Conservation (phyloP, 164 flowering plant genomes). For the Umbellularia californica region DNA sequence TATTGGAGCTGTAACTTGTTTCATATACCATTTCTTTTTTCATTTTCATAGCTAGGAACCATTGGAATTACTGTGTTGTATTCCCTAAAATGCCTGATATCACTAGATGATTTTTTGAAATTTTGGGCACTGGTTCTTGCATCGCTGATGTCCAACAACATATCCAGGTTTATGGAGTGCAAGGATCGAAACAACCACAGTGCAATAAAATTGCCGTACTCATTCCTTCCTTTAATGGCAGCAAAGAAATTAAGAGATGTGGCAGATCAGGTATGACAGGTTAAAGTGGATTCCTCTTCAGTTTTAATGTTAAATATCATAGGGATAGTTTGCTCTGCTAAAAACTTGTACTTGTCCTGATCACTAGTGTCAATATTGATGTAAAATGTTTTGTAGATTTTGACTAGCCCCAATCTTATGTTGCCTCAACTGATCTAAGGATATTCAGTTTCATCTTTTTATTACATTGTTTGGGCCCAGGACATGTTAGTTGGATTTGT, state of each 20-base stretch:
- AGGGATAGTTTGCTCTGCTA: too few species aligned
- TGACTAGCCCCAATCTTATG: too few species aligned
- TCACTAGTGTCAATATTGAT: too few species aligned
- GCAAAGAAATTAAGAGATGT: conserved; percentile 63
- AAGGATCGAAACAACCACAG: conserved; percentile 84
- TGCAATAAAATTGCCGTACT: conserved; percentile 67
- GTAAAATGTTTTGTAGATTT: too few species aligned
- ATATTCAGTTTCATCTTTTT: too few species aligned
- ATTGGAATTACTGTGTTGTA: background rate
- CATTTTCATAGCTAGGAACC: background rate
- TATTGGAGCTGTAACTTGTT: too few species aligned
- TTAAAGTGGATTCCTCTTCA: background rate
- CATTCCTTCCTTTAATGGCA: conserved; percentile 93
- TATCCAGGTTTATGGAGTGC: conserved; percentile 94
- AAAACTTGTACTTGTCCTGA: too few species aligned
- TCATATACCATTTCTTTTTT: too few species aligned
- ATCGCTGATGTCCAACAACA: conserved; percentile 19
- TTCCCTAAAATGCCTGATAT: background rate
- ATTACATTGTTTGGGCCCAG: too few species aligned
- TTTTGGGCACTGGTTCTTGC: background rate
- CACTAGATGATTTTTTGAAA: background rate
- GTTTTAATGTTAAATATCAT: background rate
- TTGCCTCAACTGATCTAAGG: too few species aligned
- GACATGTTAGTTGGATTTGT: too few species aligned
- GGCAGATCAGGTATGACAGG: conserved; percentile 62